Percentiles rank a stretch among this genome's conserved stretches.
These are phyloP conservation scores for Drechslera avenae DNA, from an alignment of 2,329 filamentous ascomycete genomes.

Conservation along the genomic window DNA sequence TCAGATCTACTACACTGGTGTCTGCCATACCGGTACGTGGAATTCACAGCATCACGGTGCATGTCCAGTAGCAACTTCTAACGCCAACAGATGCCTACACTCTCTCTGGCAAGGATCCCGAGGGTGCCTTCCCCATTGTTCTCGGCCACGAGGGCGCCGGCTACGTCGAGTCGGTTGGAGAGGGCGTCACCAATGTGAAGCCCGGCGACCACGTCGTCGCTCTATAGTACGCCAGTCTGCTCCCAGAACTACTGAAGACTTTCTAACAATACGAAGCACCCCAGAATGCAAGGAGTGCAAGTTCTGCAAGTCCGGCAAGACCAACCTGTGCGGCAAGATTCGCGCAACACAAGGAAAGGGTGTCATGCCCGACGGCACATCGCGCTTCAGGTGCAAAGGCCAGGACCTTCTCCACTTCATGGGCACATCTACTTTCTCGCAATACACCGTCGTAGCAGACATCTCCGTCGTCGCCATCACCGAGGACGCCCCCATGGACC, in stretches of 20 bases:
- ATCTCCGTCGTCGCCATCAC: slow-evolving; percentile 97
- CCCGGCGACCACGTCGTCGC: slow-evolving; percentile 80
- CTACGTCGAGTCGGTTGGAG: slow-evolving; percentile 67
- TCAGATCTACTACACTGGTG: slow-evolving; percentile 95
- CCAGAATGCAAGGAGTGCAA: slow-evolving; percentile 98
- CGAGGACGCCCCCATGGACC: slow-evolving; percentile 89
- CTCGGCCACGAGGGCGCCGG: slow-evolving; percentile 52
- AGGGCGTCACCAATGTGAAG: slow-evolving; percentile 94
- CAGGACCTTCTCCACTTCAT: slow-evolving; percentile 98
- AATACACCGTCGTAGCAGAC: slow-evolving; percentile 98
- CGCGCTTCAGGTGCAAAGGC: slow-evolving; percentile 92
- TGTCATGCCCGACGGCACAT: slow-evolving; percentile 96
- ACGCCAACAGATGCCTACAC: slow-evolving; percentile 64
- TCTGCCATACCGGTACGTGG: slow-evolving; percentile 87
- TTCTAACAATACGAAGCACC: slow-evolving; percentile 65
- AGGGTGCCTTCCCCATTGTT: slow-evolving; percentile 62
- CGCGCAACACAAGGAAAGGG: slow-evolving; percentile 93
- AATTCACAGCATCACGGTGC: not conserved
- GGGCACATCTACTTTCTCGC: slow-evolving; percentile 98
- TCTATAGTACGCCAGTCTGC: slow-evolving; percentile 46
- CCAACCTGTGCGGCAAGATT: slow-evolving; percentile 98
- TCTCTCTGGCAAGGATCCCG: slow-evolving; percentile 82
- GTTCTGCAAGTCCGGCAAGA: slow-evolving; percentile 99
- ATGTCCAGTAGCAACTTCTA: not conserved
- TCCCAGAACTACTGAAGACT: not conserved